A percentile compares a stretch with the other conserved stretches of the same genome.
Evolutionary conservation across 257 asterid genomes (phyloP).

Genomic region (Capsicum rhomboideum): DNA sequence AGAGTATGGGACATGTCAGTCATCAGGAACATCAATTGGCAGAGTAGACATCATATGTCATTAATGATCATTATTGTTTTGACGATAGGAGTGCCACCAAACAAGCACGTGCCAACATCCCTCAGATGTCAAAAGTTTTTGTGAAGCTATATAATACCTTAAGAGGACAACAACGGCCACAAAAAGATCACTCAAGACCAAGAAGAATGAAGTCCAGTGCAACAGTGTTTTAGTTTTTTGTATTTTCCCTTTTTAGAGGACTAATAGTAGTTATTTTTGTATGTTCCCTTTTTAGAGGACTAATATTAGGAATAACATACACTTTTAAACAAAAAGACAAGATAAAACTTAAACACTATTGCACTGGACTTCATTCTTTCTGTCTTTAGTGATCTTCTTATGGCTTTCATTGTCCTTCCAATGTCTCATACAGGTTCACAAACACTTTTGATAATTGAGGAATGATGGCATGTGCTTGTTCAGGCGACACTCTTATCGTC

Average conservation of each 20-base stretch:
- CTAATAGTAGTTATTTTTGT: no score
- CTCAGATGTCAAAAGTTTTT: not conserved
- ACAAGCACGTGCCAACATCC: not conserved
- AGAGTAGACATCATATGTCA: not conserved
- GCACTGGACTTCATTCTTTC: not conserved
- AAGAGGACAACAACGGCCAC: not conserved
- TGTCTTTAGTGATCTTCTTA: not conserved
- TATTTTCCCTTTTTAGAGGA: no score
- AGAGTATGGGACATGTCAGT: not conserved
- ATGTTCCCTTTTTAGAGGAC: no score
- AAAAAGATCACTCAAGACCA: not conserved
- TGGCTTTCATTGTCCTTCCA: not conserved
- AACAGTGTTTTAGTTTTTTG: not conserved
- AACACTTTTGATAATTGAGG: not conserved
- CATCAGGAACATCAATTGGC: not conserved
- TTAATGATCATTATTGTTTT: not conserved
- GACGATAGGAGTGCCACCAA: rapidly evolving
- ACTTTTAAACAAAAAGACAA: no score
- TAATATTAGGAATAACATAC: no score
- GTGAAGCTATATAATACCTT: not conserved
- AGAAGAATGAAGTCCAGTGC: not conserved
- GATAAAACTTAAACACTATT: no score
- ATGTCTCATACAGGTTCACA: not conserved
- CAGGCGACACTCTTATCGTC: rapidly evolving
- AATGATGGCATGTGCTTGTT: not conserved